Conservation (phyloP, 768 basidiomycete species). For the Sarcodon aspratus region DNA sequence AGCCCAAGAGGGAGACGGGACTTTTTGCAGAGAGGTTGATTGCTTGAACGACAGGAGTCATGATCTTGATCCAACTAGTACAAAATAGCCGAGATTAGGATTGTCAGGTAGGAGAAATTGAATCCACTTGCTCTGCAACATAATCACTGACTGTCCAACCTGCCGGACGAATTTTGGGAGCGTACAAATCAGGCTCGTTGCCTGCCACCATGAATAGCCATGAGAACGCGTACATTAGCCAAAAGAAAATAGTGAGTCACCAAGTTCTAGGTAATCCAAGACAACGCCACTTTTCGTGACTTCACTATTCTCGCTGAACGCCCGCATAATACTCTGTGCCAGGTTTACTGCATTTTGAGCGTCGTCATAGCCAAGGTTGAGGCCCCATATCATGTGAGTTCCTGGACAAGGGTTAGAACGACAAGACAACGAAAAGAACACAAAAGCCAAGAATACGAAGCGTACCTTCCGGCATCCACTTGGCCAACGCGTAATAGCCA, state of each 20-base stretch:
- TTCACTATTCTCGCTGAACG: background rate
- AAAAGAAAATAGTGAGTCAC: slow-evolving; percentile 1
- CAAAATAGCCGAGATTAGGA: background rate
- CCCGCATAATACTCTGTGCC: slow-evolving; percentile 9
- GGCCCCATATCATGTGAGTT: slow-evolving; percentile 54
- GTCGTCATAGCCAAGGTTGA: slow-evolving; percentile 42
- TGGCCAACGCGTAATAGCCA: slow-evolving; percentile 40
- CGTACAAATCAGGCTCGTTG: slow-evolving; percentile 23
- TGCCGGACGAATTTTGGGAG: slow-evolving; percentile 14
- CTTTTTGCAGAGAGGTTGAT: slow-evolving; percentile 8
- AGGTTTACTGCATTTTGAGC: slow-evolving; percentile 20
- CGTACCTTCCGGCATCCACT: slow-evolving; percentile 38
- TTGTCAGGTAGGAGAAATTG: slow-evolving; percentile 6
- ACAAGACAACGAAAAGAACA: background rate
- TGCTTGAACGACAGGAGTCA: slow-evolving; percentile 9
- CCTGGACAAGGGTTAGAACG: slow-evolving; percentile 20
- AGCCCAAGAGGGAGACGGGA: slow-evolving; percentile 13
- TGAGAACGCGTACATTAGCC: background rate
- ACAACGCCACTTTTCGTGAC: slow-evolving; percentile 9
- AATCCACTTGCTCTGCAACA: slow-evolving; percentile 16
- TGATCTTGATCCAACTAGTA: background rate
- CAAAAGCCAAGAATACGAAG: background rate
- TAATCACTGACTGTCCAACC: slow-evolving; percentile 18
- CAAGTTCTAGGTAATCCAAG: slow-evolving; percentile 20
- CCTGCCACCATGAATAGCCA: slow-evolving; percentile 6